Base-by-base conservation (phyloP, 2,329 filamentous ascomycete genomes). In the Neonectria punicea region DNA sequence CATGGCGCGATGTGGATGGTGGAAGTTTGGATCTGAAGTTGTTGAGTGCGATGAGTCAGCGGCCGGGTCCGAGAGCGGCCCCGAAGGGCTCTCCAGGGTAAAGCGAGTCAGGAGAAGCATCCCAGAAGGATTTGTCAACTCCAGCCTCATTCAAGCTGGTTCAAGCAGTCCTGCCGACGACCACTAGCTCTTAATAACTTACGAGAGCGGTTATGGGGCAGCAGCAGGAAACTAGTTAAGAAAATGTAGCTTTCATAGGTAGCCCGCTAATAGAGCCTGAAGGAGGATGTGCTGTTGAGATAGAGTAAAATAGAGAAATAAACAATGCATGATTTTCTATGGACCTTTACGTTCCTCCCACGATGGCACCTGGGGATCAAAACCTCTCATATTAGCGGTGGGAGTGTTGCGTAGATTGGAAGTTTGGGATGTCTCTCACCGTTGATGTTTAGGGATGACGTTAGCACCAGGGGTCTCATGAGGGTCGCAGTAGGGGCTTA, bases 251-350 rank as follows among this genome's bases (percentile, higher is more conserved):
- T 5, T 51, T 34, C 25, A 51, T 51, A 51, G 47, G 47, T 14
- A 51, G 14, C 47, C 47, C 25, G 47, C 25, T 28, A 51, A 51
- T 8, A 51, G 25, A 51, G 47, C 47, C 47, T 51, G 25, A 34
- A 51, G 47, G 47, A 51, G 4, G 47, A 28, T 51, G 13, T 51
- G 25, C 47, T 51, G 25, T 51, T 51, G 13, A 51, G 47, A 51
- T 51, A 51, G 47, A 51, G 49, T 51, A 51, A 51, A 51, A 51
- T 7, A 14, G 49, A 32, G 25, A 51, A 34, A 28, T 47, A 47
- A 28, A 47, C 11, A 47, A 47, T 47, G 20, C 11, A 25, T 25
- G 4, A 25, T 25, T 25, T 25, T 5, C 4, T 5, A 5, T 25
- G 22, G 22, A 25, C 22, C 5, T 25, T 4, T 25, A 25, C 22